Evolutionary conservation across 257 asterid species (phyloP), one percentile per base, ranked within the genome.

Genomic region (Solanum medicagineum): DNA sequence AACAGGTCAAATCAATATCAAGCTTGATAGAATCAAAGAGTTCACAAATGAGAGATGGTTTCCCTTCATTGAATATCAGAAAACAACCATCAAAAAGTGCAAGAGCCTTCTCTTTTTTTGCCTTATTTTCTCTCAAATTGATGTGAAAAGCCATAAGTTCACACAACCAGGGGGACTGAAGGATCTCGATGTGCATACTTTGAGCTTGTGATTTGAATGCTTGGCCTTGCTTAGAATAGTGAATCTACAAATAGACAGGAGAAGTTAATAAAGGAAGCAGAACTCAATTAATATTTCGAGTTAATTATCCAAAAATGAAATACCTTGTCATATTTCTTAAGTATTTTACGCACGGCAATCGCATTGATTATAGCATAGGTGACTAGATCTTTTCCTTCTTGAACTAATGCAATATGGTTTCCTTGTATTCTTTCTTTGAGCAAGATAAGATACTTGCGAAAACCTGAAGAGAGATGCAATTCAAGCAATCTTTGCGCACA

Each of bases 111-210:
- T 87, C 86, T 10, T 87, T 68, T 19, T 80, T 84, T 65, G 71
- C 89, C 70, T 89, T 87, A 5, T 91, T 86, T 65, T 87, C 90
- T 84, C 93, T 89, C 90, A 89, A 49, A 80, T 95, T 96, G 57
- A 96, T 87, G 87, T 93, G 98, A 68, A 96, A 96, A 54, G 99
- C 98, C 95, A 96, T 89, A 55, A 94, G 97, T 84, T 96, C 98
- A 86, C 95, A 90, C 5, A 96, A 93, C 99, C 99, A 96, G 5
- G 99, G 99, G 5, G 99, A 96, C 57, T 96, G 99, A 26, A 96
- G 99, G 87, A 96, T 91, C 95, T 96, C 99, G 22, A 95, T 86
- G 88, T 90, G 93, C 96, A 89, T 94, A 22, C 90, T 92, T 26
- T 92, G 97, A 29, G 94, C 98, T 83, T 92, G 94, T 9, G 98